Base-by-base conservation (phyloP, 768 basidiomycete species). In the Mycena belliarum region DNA sequence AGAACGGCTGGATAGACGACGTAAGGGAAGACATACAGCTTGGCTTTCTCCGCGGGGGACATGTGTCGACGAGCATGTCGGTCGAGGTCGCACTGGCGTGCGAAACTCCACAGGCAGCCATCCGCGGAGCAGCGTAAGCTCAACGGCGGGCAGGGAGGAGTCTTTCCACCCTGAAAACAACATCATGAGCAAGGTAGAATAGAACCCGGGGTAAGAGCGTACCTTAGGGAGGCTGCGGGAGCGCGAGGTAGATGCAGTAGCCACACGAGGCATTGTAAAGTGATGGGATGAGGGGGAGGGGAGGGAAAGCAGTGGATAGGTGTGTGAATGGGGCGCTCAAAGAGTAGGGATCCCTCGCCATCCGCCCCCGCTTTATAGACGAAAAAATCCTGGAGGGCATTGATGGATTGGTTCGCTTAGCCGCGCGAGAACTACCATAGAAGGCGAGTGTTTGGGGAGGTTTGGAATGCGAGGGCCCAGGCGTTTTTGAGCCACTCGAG, bases 401-500 rank as follows among this genome's bases (percentile, higher is more conserved):
- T 57, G 42, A 40, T 40, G 52, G 59, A 60, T 60, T 60, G 59
- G 42, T 55, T 60, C 44, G 41, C 52, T 44, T 53, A 33, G 47
- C 20, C 23, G n/a, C 25, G 0, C 20, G 29, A 49, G n/a, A 54
- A 54, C n/a, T 8, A 18, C 59, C 52, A 32, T 55, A 60, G 20
- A 55, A 60, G 59, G 51, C 52, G 23, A 54, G 32, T 60, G 59
- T 60, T 59, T 58, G 45, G 21, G 38, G 25, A 41, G 24, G 49
- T 52, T 58, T 59, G 56, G 41, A 42, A 45, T 49, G 10, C 35
- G 26, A 4, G 12, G 59, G 59, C 18, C 59, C 59, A 38, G 49
- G 59, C 59, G 59, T 41, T n/a, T 25, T 50, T 53, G 46, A 53
- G 58, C 58, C 57, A 58, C 50, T 58, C 45, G 57, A 48, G 44